phyloP scores from a whole-genome alignment of 495 filamentous ascomycete genomes.

The Penicillium simplicissimum region DNA sequence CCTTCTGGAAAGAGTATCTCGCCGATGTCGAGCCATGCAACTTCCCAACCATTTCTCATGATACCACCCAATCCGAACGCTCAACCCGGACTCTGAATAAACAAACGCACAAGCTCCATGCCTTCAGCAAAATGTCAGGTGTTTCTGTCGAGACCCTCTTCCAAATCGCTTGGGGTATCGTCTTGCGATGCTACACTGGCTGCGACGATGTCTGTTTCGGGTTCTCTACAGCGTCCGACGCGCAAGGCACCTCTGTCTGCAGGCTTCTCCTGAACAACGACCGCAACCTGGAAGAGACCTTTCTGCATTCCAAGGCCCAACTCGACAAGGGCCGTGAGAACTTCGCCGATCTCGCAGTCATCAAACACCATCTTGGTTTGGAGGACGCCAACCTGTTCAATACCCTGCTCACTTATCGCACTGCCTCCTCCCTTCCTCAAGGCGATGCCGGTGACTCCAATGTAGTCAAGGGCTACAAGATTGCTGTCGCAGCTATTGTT shows the following conservation, averaged over 20 bases:
- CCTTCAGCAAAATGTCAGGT: conserved; percentile 34
- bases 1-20: conserved; percentile 56
- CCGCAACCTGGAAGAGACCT: conserved; percentile 32
- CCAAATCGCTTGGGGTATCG: conserved; percentile 55
- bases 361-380: conserved; percentile 41
- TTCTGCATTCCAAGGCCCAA: conserved; percentile 39
- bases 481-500: conserved; percentile 60
- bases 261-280: conserved; percentile 40
- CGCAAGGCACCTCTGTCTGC: conserved; percentile 29
- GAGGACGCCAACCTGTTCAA: conserved; percentile 51
- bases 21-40: conserved; percentile 52
- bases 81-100: conserved; percentile 27
- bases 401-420: conserved; percentile 47
- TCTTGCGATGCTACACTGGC: conserved; percentile 54
- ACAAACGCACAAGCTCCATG: conserved; percentile 34
- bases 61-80: conserved; percentile 3
- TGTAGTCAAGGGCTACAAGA: conserved; percentile 48
- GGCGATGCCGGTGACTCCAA: conserved; percentile 6
- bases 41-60: conserved; percentile 47
- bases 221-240: conserved; percentile 34
- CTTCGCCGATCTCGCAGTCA: conserved; percentile 37
- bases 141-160: conserved; percentile 37
- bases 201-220: conserved; percentile 59
- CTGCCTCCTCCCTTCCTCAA: conserved; percentile 11
- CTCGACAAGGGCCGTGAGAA: conserved; percentile 37